These are phyloP conservation scores for Dothistroma pini DNA, from an alignment of 2,329 filamentous ascomycete species.

Conservation along the genomic window DNA sequence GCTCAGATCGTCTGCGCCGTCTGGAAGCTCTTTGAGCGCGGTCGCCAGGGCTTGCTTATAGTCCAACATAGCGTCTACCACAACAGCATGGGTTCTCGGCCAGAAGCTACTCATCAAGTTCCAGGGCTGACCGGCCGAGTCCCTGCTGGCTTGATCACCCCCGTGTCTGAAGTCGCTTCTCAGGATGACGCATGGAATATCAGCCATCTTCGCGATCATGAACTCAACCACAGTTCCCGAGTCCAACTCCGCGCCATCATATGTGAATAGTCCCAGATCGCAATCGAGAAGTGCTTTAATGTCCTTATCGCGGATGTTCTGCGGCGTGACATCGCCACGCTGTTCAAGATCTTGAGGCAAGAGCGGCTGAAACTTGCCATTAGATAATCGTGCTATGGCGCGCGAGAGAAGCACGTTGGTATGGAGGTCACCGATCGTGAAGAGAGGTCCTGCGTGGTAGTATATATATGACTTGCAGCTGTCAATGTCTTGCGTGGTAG, in stretches of 20 bases:
- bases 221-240: conserved; percentile 20
- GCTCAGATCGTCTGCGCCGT: neutral
- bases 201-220: conserved; percentile 18
- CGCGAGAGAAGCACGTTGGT: conserved; percentile 16
- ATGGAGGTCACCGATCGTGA: conserved; percentile 16
- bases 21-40: neutral
- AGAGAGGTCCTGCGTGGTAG: conserved; percentile 19
- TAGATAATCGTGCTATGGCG: conserved; percentile 8
- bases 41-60: conserved; percentile 15
- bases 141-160: conserved; percentile 12
- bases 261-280: conserved; percentile 17
- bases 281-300: conserved; percentile 15
- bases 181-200: conserved; percentile 17
- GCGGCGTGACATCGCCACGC: conserved; percentile 15
- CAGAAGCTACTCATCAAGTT: conserved; percentile 19
- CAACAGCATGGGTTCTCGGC: conserved; percentile 15
- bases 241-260: conserved; percentile 18
- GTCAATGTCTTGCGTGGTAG: too few relatives aligned
- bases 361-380: conserved; percentile 12
- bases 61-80: conserved; percentile 16
- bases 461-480: too few relatives aligned
- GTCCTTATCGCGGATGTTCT: conserved; percentile 20
- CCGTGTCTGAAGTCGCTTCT: conserved; percentile 17
- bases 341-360: conserved; percentile 19
- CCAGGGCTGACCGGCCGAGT: conserved; percentile 14